These are phyloP conservation scores for Cupressus sempervirens DNA, from an alignment of 75 land plant genomes.

Conservation along the genomic window DNA sequence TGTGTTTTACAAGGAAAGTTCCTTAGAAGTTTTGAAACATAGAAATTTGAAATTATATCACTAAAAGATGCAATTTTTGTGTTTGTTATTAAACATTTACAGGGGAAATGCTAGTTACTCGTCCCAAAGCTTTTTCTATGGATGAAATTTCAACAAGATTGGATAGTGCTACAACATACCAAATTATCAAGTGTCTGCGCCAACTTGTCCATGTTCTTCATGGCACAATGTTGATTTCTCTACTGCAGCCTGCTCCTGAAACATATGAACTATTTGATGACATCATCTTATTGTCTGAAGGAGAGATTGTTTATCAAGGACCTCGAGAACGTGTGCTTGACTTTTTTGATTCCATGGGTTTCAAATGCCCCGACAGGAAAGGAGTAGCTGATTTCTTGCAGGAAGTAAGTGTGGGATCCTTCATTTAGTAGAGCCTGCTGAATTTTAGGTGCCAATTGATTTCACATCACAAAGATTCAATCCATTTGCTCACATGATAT, in stretches of 20 bases:
- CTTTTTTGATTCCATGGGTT: constrained; percentile 31
- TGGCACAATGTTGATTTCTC: constrained; percentile 23
- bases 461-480: constrained; percentile 38
- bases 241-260: constrained; percentile 42
- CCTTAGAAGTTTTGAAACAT: neutral
- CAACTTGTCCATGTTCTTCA: constrained; percentile 27
- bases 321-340: constrained; percentile 54
- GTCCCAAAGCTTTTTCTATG: constrained; percentile 31
- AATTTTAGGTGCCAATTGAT: neutral
- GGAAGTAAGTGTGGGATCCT: constrained; percentile 19
- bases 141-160: constrained; percentile 71
- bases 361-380: constrained; percentile 35
- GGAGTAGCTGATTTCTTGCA: constrained; percentile 43
- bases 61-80: neutral
- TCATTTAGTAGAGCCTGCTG: neutral
- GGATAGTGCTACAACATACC: constrained; percentile 67
- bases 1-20: constrained; percentile 36
- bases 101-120: constrained; percentile 43
- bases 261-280: constrained; percentile 60
- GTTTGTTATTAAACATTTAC: constrained; percentile 7
- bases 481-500: neutral
- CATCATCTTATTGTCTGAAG: constrained; percentile 62
- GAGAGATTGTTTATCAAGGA: constrained; percentile 72
- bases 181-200: constrained; percentile 49
- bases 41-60: neutral